These are phyloP conservation scores for Syzygium aqueum DNA, from an alignment of 345 rosid genomes.

Conservation along the genomic window DNA sequence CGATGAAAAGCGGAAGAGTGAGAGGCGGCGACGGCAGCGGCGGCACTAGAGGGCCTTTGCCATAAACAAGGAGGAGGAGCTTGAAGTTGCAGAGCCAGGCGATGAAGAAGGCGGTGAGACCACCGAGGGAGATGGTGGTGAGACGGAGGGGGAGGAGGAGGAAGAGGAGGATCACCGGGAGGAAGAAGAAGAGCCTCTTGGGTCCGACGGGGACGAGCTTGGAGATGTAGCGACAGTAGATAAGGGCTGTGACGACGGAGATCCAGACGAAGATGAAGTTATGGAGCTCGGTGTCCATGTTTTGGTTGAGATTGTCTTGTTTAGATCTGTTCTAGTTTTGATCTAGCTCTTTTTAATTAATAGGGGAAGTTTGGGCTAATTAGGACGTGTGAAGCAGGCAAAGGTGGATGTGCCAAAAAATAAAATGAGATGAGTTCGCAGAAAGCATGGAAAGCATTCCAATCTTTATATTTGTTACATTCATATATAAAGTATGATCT, in stretches of 20 bases:
- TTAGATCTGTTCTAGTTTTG: not conserved
- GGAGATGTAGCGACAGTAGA: constrained; percentile 7
- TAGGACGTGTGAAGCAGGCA: not conserved
- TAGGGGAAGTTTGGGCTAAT: not conserved
- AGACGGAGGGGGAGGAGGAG: constrained; percentile 17
- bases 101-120: constrained; percentile 19
- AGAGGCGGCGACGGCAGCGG: constrained; percentile 1
- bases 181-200: constrained; percentile 9
- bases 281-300: constrained; percentile 6
- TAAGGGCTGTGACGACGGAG: constrained; percentile 4
- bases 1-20: constrained; percentile 2
- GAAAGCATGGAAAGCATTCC: not conserved
- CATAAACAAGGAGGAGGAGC: constrained; percentile 20
- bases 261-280: constrained; percentile 14
- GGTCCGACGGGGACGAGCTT: constrained; percentile 2
- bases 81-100: constrained; percentile 31
- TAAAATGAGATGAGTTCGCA: not conserved
- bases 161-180: constrained; percentile 19
- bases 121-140: constrained; percentile 5
- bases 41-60: constrained; percentile 15
- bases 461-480: not conserved
- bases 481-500: not conserved
- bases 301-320: not conserved
- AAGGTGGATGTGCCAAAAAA: not conserved
- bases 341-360: not conserved